phyloP scores from a whole-genome alignment of 495 filamentous ascomycete species.

The Aspergillus coremiiformis region DNA sequence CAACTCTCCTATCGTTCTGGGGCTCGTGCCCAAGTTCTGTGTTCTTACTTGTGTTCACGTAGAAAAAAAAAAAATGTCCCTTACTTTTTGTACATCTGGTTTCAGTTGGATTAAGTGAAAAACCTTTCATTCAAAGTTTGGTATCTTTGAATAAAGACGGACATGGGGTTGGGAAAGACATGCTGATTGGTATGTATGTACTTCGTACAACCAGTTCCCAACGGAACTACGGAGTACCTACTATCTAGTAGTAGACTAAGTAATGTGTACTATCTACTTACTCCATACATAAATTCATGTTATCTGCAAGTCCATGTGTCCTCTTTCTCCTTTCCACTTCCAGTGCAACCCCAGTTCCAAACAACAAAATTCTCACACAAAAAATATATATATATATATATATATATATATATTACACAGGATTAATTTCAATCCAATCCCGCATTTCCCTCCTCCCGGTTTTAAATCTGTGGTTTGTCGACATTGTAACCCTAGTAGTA shows the following conservation, averaged over 20 bases:
- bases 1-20: conserved; percentile 11
- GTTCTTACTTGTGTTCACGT: conserved; percentile 8
- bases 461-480: too few species aligned
- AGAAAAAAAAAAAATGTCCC: neutral
- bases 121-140: too few species aligned
- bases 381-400: too few species aligned
- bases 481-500: too few species aligned
- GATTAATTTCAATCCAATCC: too few species aligned
- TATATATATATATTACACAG: too few species aligned
- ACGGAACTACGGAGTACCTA: neutral
- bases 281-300: neutral
- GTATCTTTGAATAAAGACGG: neutral
- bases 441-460: too few species aligned
- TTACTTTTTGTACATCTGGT: conserved; percentile 1
- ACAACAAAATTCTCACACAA: too few species aligned
- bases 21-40: conserved; percentile 14
- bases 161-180: conserved; percentile 1
- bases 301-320: neutral
- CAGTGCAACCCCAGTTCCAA: neutral
- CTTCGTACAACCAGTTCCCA: neutral
- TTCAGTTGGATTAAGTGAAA: too few species aligned
- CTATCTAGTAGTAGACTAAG: too few species aligned
- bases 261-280: too few species aligned
- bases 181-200: conserved; percentile 11
- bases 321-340: neutral